Conservation (phyloP, 805 yeast species). For the Scheffersomyces ergatensis region DNA sequence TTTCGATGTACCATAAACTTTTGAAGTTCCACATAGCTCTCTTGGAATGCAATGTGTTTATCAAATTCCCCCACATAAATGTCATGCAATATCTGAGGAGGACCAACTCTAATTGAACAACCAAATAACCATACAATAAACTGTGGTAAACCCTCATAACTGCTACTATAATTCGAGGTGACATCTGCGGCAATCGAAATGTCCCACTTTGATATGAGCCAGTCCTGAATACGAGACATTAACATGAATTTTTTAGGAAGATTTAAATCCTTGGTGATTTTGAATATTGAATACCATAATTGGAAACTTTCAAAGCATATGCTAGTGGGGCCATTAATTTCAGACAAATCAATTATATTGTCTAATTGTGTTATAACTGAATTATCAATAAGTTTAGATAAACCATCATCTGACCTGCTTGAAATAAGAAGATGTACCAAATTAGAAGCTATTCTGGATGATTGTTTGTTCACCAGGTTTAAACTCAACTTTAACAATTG, state of each 20-base stretch:
- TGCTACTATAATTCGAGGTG: background rate
- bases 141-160: conserved; percentile 5
- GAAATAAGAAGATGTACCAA: conserved; percentile 18
- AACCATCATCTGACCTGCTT: conserved; percentile 6
- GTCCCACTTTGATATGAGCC: conserved; percentile 53
- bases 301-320: conserved; percentile 45
- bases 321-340: conserved; percentile 57
- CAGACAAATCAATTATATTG: conserved; percentile 51
- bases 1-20: background rate
- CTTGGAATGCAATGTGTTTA: conserved; percentile 2
- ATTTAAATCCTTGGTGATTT: conserved; percentile 22
- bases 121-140: conserved; percentile 49
- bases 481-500: background rate
- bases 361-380: conserved; percentile 46
- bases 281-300: conserved; percentile 52
- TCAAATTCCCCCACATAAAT: background rate
- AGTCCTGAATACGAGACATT: conserved; percentile 35
- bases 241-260: conserved; percentile 23
- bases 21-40: background rate
- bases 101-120: background rate
- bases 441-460: conserved; percentile 26
- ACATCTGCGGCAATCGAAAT: conserved; percentile 5
- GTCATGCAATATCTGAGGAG: background rate
- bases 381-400: conserved; percentile 28
- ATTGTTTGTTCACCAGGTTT: background rate